Percentiles rank a stretch among this genome's conserved stretches.
Conservation (phyloP, 106 monocot genomes). For the Dioscorea alata region DNA sequence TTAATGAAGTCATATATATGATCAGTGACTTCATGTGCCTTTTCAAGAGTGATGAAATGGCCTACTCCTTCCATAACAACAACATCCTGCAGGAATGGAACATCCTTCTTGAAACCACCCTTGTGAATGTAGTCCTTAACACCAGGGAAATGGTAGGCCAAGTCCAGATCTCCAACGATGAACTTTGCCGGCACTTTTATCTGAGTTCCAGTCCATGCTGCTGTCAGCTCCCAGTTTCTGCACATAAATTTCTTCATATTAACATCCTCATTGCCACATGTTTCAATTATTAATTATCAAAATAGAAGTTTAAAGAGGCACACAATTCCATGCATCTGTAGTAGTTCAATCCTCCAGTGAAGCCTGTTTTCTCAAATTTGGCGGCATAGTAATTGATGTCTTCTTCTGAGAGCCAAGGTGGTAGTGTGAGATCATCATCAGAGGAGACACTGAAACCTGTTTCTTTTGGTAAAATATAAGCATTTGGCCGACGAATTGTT, state of each 20-base stretch:
- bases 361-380: slow-evolving; percentile 2
- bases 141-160: slow-evolving; percentile 17
- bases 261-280: background rate
- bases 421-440: background rate
- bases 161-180: slow-evolving; percentile 39
- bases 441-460: background rate
- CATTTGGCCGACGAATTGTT: background rate
- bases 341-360: background rate
- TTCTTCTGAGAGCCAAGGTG: slow-evolving; percentile 3
- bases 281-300: background rate
- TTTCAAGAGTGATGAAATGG: slow-evolving; percentile 13
- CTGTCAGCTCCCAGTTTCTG: slow-evolving; percentile 1
- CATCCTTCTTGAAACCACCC: slow-evolving; percentile 20
- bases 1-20: slow-evolving; percentile 37
- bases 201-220: slow-evolving; percentile 13
- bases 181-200: slow-evolving; percentile 48
- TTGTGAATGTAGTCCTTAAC: slow-evolving; percentile 42
- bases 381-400: background rate
- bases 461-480: background rate
- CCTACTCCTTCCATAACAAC: slow-evolving; percentile 39
- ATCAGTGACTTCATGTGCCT: slow-evolving; percentile 29
- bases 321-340: background rate
- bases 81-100: slow-evolving; percentile 38
- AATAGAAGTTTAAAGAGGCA: background rate
- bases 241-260: background rate